Percentiles rank a stretch among this genome's conserved stretches.
Evolutionary conservation across 176 grass and related monocot genomes (phyloP).

Genomic region (Bonia amplexicaulis): DNA sequence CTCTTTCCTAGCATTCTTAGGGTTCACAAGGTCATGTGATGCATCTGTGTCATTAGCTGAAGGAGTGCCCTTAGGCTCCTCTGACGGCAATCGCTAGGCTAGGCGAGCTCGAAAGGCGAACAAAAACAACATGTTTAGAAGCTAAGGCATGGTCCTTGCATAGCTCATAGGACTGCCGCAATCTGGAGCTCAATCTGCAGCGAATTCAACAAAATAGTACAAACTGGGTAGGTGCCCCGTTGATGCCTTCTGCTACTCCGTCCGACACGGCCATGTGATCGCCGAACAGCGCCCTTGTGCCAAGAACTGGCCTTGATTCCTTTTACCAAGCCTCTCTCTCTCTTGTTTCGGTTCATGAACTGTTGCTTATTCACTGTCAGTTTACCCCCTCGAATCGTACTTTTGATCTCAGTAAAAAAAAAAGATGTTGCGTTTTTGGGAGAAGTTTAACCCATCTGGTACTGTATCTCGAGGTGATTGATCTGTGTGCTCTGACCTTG

Average conservation of each 20-base stretch:
- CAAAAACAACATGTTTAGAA: constrained; percentile 11
- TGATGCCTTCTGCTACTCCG: constrained; percentile 32
- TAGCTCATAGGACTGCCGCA: not conserved
- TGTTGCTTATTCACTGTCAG: not conserved
- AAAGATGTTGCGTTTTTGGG: not conserved
- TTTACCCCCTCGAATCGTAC: not conserved
- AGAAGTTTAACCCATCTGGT: not conserved
- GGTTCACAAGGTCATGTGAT: constrained; percentile 13
- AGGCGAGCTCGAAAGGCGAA: not conserved
- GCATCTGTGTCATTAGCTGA: not conserved
- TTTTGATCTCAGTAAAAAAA: not conserved
- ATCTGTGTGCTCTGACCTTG: not conserved
- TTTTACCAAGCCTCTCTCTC: constrained; percentile 12
- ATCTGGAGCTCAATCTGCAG: constrained; percentile 21
- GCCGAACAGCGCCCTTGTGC: constrained; percentile 24
- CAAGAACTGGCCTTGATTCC: constrained; percentile 40
- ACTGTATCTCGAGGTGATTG: not conserved
- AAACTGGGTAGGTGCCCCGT: constrained; percentile 34
- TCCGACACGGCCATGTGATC: constrained; percentile 56
- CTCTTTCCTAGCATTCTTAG: constrained; percentile 29
- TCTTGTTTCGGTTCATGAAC: not conserved
- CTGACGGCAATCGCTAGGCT: not conserved
- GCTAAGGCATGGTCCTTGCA: constrained; percentile 2
- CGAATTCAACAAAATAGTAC: constrained; percentile 50
- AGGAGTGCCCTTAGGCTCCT: not conserved